Base-by-base conservation (phyloP, 2,329 filamentous ascomycete species). In the Fusarium staphyleae region DNA sequence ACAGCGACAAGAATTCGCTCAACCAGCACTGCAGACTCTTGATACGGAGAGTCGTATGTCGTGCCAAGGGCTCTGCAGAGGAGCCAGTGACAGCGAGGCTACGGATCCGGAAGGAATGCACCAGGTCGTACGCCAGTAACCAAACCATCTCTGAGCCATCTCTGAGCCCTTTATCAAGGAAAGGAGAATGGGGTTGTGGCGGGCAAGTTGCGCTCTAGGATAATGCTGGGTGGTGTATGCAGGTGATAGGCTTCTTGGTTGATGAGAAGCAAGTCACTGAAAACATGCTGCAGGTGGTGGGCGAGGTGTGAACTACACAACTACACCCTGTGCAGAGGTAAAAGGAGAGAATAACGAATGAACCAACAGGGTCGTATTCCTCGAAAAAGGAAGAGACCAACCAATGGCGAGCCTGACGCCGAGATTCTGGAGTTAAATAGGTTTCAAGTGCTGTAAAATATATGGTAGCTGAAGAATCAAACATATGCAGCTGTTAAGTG, bases 51-150 rank as follows among this genome's bases (percentile, higher is more conserved):
- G 34, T 11, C 35, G 26, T 13, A 43, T 29, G 35, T 26, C 48
- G 48, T 32, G 40, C 47, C 52, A 32, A 51, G 12, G 42, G 46
- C 50, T 60, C 48, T 45, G 26, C 19, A 45, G 48, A 51, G 19
- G 41, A 59, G 61, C 47, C 22, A 48, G 45, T 48, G 55, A 57
- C 44, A 53, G 48, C 46, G 46, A 63, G 52, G 55, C 61, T 48
- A 56, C 32, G 48, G 28, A 48, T 45, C 46, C 45, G 47, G 45
- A 55, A 43, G 40, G 51, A 52, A 37, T 40, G 40, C 49, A 49
- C 50, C 34, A n/a, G 36, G 41, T 53, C 34, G 32, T 47, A 52
- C 19, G 52, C 41, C 55, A 50, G 48, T 36, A 53, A 46, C 45
- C 42, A 49, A 24, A 53, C 44, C 42, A 22, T 22, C 6, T 22